Evolutionary conservation across 805 yeast species (phyloP), one percentile per base, ranked within the genome.

Genomic region (Candida sakaeoensis): DNA sequence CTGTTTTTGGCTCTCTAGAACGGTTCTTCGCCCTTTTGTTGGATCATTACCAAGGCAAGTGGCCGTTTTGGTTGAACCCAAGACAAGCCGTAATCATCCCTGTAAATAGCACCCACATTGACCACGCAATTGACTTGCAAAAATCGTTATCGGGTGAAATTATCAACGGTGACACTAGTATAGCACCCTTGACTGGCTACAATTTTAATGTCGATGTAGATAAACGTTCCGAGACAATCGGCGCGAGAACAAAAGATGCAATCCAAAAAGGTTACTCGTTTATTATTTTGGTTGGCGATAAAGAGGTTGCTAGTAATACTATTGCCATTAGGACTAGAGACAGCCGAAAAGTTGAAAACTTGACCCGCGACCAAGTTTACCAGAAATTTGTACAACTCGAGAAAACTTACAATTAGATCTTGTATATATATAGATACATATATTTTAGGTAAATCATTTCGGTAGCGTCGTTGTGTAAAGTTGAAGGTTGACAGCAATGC

Each of bases 1-100:
- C 99, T 0, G 88, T 91, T 2, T 87, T 88, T 57, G 99, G 99
- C 0, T 89, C 97, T 0, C 71, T 93, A 7, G 99, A 93, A 59
- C 72, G 99, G 53, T 93, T 93, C 55, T 65, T 93, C 63, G 96
- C 98, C 1, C 75, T 93, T 43, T 67, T 93, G 44, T 79, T 93
- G 38, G 98, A 93, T 57, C 95, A 90, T 48, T 87, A 80, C 58
- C 77, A 78, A 41, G 99, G 98, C 0, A 82, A 82, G 50, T 93
- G 98, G 98, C 99, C 99, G 8, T 89, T 93, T 57, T 93, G 99
- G 99, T 56, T 93, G 32, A 87, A 83, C 47, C 97, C 98, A 5
- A 73, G 95, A 46, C 99, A 93, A 58, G 93, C 91, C 0, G 71
- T 85, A 28, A 71, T 93, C 2, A 71, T 93, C 5, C 97, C 99